Evolutionary conservation across 2,329 filamentous ascomycete genomes (phyloP).

Genomic region (Diaporthe sp.): DNA sequence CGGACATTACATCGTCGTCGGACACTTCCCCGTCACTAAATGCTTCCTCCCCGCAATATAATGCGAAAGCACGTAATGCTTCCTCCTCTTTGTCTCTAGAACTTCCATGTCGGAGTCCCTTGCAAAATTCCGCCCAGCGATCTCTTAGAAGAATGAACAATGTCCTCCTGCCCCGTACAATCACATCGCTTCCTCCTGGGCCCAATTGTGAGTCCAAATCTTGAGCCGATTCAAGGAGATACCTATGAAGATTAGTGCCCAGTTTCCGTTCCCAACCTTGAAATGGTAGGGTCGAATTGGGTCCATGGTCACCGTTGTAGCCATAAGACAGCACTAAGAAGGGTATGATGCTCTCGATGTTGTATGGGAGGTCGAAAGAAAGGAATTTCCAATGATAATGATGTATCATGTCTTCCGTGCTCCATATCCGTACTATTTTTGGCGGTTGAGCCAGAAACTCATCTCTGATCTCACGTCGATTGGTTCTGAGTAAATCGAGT

Average conservation of each 20-base stretch:
- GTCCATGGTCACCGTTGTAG: not conserved
- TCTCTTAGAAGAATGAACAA: no score
- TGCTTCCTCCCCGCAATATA: no score
- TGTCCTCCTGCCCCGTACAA: no score
- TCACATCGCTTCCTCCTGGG: no score
- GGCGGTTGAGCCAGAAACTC: not conserved
- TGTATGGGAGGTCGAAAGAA: not conserved
- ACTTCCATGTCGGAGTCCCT: no score
- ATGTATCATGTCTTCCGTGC: not conserved
- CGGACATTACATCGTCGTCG: no score
- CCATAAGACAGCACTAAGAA: not conserved
- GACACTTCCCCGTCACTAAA: no score
- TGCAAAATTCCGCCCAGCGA: no score
- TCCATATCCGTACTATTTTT: not conserved
- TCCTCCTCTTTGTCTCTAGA: no score
- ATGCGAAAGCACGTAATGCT: no score
- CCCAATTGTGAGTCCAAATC: no score
- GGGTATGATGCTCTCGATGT: not conserved
- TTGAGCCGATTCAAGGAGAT: no score
- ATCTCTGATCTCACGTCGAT: not conserved
- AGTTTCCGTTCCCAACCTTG: not conserved
- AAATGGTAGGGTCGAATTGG: not conserved
- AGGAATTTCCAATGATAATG: not conserved
- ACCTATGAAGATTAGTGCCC: not conserved
- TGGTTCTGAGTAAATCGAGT: constrained; percentile 7